These are phyloP conservation scores for Tripterygium wilfordii DNA, from an alignment of 177 flowering plant genomes.

Conservation along the genomic window DNA sequence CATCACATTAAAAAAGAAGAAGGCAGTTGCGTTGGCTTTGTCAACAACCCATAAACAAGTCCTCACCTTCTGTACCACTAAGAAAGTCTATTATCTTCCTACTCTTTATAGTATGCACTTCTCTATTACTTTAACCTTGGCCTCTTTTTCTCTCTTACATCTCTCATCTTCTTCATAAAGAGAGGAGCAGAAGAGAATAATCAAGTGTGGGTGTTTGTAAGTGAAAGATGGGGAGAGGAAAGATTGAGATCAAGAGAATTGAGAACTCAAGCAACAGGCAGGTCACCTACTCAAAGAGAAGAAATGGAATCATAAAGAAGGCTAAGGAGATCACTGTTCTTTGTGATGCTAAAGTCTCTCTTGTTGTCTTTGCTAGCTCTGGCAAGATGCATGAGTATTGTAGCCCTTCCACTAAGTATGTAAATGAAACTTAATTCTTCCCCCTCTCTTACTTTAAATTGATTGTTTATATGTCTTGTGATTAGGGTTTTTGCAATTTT, in stretches of 20 bases:
- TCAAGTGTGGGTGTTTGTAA: too few species aligned
- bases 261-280: conserved; percentile 66
- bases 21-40: too few species aligned
- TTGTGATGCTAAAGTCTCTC: conserved; percentile 66
- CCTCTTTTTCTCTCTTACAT: not conserved
- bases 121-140: conserved; percentile 5
- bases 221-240: conserved; percentile 58
- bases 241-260: conserved; percentile 78
- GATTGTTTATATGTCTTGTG: too few species aligned
- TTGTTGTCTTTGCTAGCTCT: conserved; percentile 46
- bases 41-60: conserved; percentile 21
- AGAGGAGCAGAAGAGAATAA: conserved; percentile 1
- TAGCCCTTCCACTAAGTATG: conserved; percentile 44
- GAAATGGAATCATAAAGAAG: conserved; percentile 60
- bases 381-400: conserved; percentile 53
- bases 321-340: conserved; percentile 63
- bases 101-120: conserved; percentile 15
- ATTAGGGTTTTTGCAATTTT: not conserved
- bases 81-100: conserved; percentile 22
- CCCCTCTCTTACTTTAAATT: too few species aligned
- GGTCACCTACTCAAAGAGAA: conserved; percentile 67
- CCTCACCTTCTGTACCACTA: conserved; percentile 7
- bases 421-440: too few species aligned
- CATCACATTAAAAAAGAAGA: conserved; percentile 10
- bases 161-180: not conserved